phyloP scores from a whole-genome alignment of 2,329 filamentous ascomycete genomes.

The Purpureocillium lavendulum region DNA sequence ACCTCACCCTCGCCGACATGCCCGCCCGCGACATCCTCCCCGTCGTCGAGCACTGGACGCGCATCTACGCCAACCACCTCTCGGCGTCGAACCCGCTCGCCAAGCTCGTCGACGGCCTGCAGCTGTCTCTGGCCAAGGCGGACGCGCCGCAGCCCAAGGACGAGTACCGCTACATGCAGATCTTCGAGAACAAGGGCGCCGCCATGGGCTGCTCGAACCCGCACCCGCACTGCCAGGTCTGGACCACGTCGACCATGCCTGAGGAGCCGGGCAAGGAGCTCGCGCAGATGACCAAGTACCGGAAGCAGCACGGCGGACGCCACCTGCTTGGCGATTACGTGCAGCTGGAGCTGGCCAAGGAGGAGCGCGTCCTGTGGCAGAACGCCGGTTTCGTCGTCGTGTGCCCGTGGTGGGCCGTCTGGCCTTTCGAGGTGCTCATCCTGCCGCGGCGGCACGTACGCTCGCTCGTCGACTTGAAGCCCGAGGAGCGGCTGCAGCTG shows the following conservation, averaged over 20 bases:
- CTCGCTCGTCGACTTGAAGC: conserved; percentile 72
- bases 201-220: conserved; percentile 99
- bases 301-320: conserved; percentile 56
- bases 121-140: conserved; percentile 28
- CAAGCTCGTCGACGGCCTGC: conserved; percentile 26
- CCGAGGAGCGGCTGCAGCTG: conserved; percentile 61
- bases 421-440: conserved; percentile 94
- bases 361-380: conserved; percentile 80
- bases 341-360: conserved; percentile 69
- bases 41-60: conserved; percentile 83
- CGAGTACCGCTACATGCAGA: conserved; percentile 95
- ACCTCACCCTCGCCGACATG: conserved; percentile 90
- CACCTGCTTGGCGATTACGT: conserved; percentile 85
- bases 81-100: conserved; percentile 60
- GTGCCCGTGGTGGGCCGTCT: conserved; percentile 95
- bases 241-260: conserved; percentile 85
- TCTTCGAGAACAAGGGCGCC: conserved; percentile 97
- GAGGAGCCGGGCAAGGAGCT: conserved; percentile 83
- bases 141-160: conserved; percentile 45
- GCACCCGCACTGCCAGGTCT: conserved; percentile 93
- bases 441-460: conserved; percentile 77
- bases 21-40: conserved; percentile 66
- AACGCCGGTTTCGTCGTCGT: conserved; percentile 80
- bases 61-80: conserved; percentile 77
- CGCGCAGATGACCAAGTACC: conserved; percentile 70